A percentile compares a stretch with the other conserved stretches of the same genome.
Conservation (phyloP, 129 eudicot genomes). For the Glebionis coronaria region DNA sequence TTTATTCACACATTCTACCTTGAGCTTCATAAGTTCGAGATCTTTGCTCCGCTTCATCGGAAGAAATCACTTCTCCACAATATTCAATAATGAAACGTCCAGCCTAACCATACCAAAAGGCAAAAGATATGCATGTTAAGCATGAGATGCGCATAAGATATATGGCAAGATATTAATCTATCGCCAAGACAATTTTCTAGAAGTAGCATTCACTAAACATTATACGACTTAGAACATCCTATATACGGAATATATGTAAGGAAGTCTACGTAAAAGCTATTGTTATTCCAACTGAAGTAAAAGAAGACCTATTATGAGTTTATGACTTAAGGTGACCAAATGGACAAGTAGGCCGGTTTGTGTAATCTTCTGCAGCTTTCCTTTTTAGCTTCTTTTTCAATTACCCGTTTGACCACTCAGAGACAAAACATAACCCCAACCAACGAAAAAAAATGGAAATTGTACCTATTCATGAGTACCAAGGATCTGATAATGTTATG, state of each 20-base stretch:
- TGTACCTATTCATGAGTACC: neutral
- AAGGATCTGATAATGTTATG: neutral
- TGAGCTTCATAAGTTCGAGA: slow-evolving; percentile 80
- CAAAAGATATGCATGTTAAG: neutral
- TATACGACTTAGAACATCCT: neutral
- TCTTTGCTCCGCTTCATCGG: slow-evolving; percentile 70
- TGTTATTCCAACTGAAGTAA: slow-evolving; percentile 4
- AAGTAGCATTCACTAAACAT: slow-evolving; percentile 10
- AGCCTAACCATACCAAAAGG: slow-evolving; percentile 43
- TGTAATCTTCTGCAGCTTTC: neutral
- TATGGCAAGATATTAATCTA: slow-evolving; percentile 12
- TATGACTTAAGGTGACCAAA: neutral
- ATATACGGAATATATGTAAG: neutral
- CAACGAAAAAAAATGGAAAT: neutral
- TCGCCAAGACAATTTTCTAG: slow-evolving; percentile 7
- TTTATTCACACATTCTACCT: slow-evolving; percentile 44
- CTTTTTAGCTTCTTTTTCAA: neutral
- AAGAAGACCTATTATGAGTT: neutral
- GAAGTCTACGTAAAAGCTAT: slow-evolving; percentile 12
- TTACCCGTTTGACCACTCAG: neutral
- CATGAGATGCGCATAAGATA: neutral
- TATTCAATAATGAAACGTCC: slow-evolving; percentile 87
- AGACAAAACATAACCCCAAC: slow-evolving; percentile 8
- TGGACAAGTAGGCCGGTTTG: neutral
- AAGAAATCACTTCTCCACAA: slow-evolving; percentile 91